Evolutionary conservation across 257 asterid species (phyloP).

Genomic region (Nicotiana noctiflora): DNA sequence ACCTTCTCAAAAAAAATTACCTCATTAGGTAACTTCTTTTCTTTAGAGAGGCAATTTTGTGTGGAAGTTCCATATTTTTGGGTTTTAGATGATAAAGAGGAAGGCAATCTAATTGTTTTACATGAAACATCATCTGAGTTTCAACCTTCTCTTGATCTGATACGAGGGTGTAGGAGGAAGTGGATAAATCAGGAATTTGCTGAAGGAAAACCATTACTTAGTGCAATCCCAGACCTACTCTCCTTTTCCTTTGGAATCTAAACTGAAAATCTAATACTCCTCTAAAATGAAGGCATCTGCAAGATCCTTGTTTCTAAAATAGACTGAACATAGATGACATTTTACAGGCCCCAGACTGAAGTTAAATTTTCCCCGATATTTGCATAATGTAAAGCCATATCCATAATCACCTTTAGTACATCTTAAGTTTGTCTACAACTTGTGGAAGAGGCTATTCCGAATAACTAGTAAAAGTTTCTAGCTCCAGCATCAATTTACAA

Average conservation of each 20-base stretch:
- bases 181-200: neutral
- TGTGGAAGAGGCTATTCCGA: neutral
- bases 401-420: constrained; percentile 1
- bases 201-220: neutral
- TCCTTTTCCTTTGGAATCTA: neutral
- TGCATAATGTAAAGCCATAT: neutral
- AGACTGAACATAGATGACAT: neutral
- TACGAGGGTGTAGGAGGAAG: neutral
- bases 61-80: neutral
- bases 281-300: neutral
- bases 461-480: neutral
- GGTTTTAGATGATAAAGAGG: neutral
- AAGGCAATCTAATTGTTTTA: neutral
- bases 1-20: neutral
- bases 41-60: neutral
- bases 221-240: neutral
- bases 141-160: neutral
- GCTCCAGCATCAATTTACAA: neutral
- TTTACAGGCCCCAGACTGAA: neutral
- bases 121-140: neutral
- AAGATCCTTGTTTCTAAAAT: neutral
- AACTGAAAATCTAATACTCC: neutral
- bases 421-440: neutral
- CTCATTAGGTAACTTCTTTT: neutral
- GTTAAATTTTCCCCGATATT: neutral